Percentiles rank a stretch among this genome's conserved stretches.
Conservation (phyloP, 495 filamentous ascomycete species). For the Tirmania nivea region DNA sequence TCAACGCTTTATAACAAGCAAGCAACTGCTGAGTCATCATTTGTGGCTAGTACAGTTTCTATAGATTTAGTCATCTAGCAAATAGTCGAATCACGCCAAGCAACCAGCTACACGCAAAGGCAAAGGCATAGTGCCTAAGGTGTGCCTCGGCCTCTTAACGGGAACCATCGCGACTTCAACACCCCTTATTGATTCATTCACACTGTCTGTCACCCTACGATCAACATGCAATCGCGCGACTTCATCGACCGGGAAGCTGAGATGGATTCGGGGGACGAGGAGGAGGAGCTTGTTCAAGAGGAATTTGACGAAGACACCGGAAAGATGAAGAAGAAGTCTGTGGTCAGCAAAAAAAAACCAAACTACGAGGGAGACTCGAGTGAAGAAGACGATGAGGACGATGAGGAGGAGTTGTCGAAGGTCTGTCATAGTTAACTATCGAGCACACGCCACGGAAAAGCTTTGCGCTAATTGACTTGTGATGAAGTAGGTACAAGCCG, state of each 20-base stretch:
- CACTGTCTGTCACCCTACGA: too few relatives aligned
- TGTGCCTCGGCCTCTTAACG: too few relatives aligned
- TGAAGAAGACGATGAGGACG: constrained; percentile 90
- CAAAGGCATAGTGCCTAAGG: too few relatives aligned
- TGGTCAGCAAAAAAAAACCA: constrained; percentile 20
- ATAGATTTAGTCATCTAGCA: too few relatives aligned
- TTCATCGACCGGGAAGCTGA: constrained; percentile 68
- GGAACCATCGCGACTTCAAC: too few relatives aligned
- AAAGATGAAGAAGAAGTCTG: constrained; percentile 22
- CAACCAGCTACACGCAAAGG: too few relatives aligned
- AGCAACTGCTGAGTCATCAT: too few relatives aligned
- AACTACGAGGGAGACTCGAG: constrained; percentile 55
- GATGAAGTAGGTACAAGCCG: constrained; percentile 50
- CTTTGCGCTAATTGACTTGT: constrained; percentile 11
- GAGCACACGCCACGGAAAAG: neutral
- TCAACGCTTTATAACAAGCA: too few relatives aligned
- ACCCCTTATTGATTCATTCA: too few relatives aligned
- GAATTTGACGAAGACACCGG: constrained; percentile 44
- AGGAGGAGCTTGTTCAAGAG: constrained; percentile 70
- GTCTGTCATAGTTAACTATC: constrained; percentile 14
- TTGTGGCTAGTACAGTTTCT: too few relatives aligned
- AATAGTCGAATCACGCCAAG: too few relatives aligned
- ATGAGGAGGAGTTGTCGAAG: constrained; percentile 54
- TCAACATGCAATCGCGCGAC: constrained; percentile 49
- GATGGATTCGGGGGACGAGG: constrained; percentile 69